Evolutionary conservation across 257 asterid species (phyloP).

Genomic region (Nicotiana benthamiana): DNA sequence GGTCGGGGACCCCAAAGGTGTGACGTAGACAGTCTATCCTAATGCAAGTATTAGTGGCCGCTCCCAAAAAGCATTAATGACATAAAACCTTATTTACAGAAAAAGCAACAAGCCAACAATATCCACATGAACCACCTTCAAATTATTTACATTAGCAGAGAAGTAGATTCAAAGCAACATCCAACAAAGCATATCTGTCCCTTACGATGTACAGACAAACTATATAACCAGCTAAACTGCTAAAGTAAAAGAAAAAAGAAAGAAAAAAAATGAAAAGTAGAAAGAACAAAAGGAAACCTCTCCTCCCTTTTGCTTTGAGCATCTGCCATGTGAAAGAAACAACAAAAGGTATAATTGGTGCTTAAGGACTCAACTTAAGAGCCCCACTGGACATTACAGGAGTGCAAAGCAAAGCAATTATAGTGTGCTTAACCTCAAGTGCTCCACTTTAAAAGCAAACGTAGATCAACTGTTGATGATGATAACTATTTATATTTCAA

Average conservation of each 20-base stretch:
- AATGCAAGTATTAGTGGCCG: too few species aligned
- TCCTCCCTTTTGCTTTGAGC: not conserved
- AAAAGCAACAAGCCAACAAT: not conserved
- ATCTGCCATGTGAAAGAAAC: slow-evolving; percentile 3
- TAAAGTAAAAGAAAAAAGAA: not conserved
- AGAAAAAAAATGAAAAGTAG: not conserved
- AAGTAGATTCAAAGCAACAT: slow-evolving; percentile 3
- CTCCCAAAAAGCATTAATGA: not conserved
- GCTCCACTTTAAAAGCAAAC: not conserved
- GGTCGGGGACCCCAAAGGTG: too few species aligned
- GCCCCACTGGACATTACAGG: not conserved
- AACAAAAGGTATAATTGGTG: not conserved
- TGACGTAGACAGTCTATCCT: too few species aligned
- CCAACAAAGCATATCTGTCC: not conserved
- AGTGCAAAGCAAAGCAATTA: not conserved
- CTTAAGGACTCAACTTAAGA: not conserved
- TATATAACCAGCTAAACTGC: not conserved
- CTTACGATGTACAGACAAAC: not conserved
- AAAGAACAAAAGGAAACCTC: not conserved
- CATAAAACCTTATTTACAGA: not conserved
- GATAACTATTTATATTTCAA: not conserved
- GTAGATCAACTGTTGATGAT: not conserved
- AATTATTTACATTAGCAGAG: not conserved
- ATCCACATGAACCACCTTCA: not conserved
- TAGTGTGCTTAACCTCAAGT: not conserved